Evolutionary conservation across 345 rosid species (phyloP), one percentile per base, ranked within the genome.

Genomic region (Carallia pectinifolia): DNA sequence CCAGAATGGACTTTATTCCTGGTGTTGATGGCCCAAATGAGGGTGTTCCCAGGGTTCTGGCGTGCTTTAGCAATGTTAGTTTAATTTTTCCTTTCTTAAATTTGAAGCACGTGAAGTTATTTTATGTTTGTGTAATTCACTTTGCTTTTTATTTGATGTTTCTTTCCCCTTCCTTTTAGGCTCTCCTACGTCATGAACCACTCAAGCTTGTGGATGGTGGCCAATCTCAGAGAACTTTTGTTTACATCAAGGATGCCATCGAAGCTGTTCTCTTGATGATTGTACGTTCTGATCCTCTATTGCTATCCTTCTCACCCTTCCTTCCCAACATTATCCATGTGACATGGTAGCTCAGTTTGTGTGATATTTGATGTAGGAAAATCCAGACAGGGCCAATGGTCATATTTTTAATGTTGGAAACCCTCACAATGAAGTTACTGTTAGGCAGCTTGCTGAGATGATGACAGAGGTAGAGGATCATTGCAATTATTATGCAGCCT

Each of bases 191-290:
- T 16, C 87, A 76, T 62, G 92, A 88, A 69, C 93, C 90, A 66
- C 97, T 92, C 72, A 89, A 95, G 86, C 99, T 92, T 75, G 97
- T 92, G 15, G 99, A 95, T 59, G 99, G 99, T 80, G 99, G 97
- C n/a, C 76, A 86, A 71, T 95, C 99, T 54, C 99, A 94, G 81
- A 85, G 97, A 80, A 90, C 97, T 37, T 95, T 95, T 77, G 71
- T 92, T 68, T 95, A 87, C 71, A 95, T 95, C 69, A 92, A 95
- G 78, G 99, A 95, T 86, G 99, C 99, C 64, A 90, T 92, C 52
- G 98, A 92, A 86, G 98, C 98, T 66, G 96, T 94, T 66, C 85
- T 86, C 44, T 77, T 92, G 82, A 95, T 92, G 96, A 95, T 90
- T 74, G 99, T 95, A 73, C 6, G 90, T 77, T 16, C 16, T 13